Conservation (phyloP, 1,139 yeast species). For the Debaryomyces singareniensis region DNA sequence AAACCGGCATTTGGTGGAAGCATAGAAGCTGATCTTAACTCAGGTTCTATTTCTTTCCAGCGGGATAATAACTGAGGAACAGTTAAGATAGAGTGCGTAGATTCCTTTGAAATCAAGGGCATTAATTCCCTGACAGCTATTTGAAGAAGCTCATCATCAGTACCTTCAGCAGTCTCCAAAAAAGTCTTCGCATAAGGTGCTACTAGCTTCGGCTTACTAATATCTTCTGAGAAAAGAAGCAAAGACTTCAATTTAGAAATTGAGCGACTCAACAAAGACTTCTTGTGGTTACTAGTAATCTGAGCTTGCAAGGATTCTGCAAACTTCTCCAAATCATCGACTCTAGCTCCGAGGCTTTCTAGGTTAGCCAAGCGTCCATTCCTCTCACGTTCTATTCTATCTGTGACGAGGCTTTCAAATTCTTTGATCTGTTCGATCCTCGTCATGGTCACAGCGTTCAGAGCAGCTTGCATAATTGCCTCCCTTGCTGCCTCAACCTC, state of each 20-base stretch:
- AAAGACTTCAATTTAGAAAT: slow-evolving; percentile 47
- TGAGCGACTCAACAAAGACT: slow-evolving; percentile 52
- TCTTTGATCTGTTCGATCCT: slow-evolving; percentile 68
- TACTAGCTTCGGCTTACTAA: slow-evolving; percentile 25
- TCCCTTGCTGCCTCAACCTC: slow-evolving; percentile 70
- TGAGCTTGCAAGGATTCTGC: slow-evolving; percentile 54
- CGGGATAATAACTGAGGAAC: slow-evolving; percentile 63
- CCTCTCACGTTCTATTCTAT: slow-evolving; percentile 74
- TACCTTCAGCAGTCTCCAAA: slow-evolving; percentile 31
- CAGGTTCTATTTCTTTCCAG: slow-evolving; percentile 76
- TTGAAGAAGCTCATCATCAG: slow-evolving; percentile 37
- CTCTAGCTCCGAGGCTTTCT: slow-evolving; percentile 50
- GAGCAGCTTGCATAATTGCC: slow-evolving; percentile 67
- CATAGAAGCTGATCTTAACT: slow-evolving; percentile 80
- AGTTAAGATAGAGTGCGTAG: slow-evolving; percentile 55
- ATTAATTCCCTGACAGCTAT: slow-evolving; percentile 32
- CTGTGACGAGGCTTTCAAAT: slow-evolving; percentile 58
- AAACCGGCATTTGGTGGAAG: slow-evolving; percentile 95
- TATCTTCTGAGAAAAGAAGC: slow-evolving; percentile 25
- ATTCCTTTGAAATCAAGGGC: slow-evolving; percentile 40
- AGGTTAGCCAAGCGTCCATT: slow-evolving; percentile 71
- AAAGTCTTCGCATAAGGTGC: slow-evolving; percentile 45
- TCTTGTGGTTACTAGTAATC: slow-evolving; percentile 48
- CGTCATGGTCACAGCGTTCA: slow-evolving; percentile 67
- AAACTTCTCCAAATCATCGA: slow-evolving; percentile 53